These are phyloP conservation scores for Cryptococcus amylolentus DNA, from an alignment of 1,284 basidiomycete species.

Conservation along the genomic window DNA sequence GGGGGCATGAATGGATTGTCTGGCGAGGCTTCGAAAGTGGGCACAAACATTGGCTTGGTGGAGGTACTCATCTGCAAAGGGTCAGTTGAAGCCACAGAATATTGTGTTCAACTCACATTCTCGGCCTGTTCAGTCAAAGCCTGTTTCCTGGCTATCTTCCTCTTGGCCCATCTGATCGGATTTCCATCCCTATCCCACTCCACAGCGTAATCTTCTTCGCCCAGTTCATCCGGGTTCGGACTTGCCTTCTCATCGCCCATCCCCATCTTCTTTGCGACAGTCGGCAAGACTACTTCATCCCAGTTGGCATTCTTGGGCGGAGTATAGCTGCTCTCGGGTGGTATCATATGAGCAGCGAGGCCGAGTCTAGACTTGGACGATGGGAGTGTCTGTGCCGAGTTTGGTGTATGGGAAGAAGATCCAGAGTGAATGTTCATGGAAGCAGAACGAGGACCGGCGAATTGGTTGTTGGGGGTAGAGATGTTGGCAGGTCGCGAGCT, in stretches of 20 bases:
- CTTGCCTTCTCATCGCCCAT: conserved; percentile 14
- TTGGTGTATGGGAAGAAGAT: conserved; percentile 1
- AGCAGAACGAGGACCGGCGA: conserved; percentile 19
- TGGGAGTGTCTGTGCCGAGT: conserved; percentile 2
- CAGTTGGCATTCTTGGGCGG: conserved; percentile 48
- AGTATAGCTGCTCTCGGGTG: conserved; percentile 39
- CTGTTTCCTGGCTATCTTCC: conserved; percentile 4
- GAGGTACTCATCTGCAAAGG: neutral
- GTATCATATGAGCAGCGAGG: conserved; percentile 43
- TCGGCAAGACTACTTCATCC: conserved; percentile 60
- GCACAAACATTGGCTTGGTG: conserved; percentile 17
- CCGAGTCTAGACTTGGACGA: conserved; percentile 23
- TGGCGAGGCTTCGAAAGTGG: conserved; percentile 28
- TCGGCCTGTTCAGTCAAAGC: neutral
- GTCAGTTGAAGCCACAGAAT: neutral
- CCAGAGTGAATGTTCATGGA: conserved; percentile 24
- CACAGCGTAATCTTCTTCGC: conserved; percentile 41
- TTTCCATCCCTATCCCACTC: conserved; percentile 46
- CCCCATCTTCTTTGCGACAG: conserved; percentile 77
- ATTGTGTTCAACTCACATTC: conserved; percentile 1
- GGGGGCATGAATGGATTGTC: conserved; percentile 25
- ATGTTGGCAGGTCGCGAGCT: conserved; percentile 4
- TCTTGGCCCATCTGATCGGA: conserved; percentile 42
- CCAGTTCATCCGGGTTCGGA: conserved; percentile 5
- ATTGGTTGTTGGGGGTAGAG: neutral